A percentile compares a stretch with the other conserved stretches of the same genome.
phyloP scores from a whole-genome alignment of 208 protist genomes.

The Wallacemonas rigidus region DNA sequence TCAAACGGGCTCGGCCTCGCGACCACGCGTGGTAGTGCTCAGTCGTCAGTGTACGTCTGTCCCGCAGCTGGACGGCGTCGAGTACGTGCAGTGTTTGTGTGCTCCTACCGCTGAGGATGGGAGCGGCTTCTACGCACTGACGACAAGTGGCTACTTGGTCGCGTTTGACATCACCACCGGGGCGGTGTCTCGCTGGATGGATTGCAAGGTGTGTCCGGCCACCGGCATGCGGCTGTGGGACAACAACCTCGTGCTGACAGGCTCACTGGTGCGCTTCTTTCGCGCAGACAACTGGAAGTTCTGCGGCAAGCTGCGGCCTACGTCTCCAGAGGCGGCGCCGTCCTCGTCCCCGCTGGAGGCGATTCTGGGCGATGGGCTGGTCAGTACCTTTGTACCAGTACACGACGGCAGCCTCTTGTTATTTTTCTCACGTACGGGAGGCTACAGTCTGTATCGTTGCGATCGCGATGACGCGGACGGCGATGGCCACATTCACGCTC shows the following conservation, averaged over 20 bases:
- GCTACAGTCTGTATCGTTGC: not conserved
- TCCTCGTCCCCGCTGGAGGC: not conserved
- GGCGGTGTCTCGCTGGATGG: slow-evolving; percentile 82
- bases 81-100: slow-evolving; percentile 54
- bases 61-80: slow-evolving; percentile 52
- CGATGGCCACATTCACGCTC: not conserved
- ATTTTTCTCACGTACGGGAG: slow-evolving; percentile 7
- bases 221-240: slow-evolving; percentile 29
- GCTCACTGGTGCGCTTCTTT: slow-evolving; percentile 69
- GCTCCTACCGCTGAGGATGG: slow-evolving; percentile 21
- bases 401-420: not conserved
- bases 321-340: not conserved
- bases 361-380: slow-evolving; percentile 15
- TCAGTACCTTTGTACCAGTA: not conserved
- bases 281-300: slow-evolving; percentile 67
- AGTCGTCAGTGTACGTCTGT: slow-evolving; percentile 63
- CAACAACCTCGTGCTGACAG: slow-evolving; percentile 57
- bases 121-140: slow-evolving; percentile 54
- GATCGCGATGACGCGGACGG: not conserved
- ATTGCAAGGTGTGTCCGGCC: slow-evolving; percentile 75
- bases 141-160: slow-evolving; percentile 62
- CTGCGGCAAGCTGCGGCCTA: slow-evolving; percentile 49
- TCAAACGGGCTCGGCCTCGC: not conserved
- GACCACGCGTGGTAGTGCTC: slow-evolving; percentile 40
- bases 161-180: slow-evolving; percentile 61